Conservation (phyloP, 2,329 filamentous ascomycete genomes). For the Colletotrichum siamense region DNA sequence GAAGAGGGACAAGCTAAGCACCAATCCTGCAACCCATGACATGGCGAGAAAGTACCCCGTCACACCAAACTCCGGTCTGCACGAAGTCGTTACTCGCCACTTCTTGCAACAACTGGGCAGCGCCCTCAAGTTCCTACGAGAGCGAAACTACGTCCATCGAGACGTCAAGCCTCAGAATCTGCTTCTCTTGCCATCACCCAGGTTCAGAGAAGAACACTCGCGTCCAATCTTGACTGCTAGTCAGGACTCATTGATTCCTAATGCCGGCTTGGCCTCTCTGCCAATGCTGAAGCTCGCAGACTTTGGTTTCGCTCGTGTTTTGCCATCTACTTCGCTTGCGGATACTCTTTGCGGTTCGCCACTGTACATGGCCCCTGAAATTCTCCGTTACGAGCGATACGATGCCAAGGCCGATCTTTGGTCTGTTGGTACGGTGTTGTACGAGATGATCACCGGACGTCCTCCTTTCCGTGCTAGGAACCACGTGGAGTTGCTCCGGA, state of each 20-base stretch:
- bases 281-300: slow-evolving; percentile 98
- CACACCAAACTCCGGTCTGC: slow-evolving; percentile 80
- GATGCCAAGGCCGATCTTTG: slow-evolving; percentile 96
- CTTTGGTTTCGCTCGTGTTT: slow-evolving; percentile 95
- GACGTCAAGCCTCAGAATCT: slow-evolving; percentile 98
- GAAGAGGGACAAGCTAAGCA: slow-evolving; percentile 81
- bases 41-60: slow-evolving; percentile 95
- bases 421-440: slow-evolving; percentile 95
- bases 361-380: slow-evolving; percentile 98
- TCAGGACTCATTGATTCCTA: slow-evolving; percentile 80
- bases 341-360: slow-evolving; percentile 97
- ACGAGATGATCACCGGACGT: slow-evolving; percentile 91
- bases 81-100: slow-evolving; percentile 96
- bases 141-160: slow-evolving; percentile 88
- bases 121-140: slow-evolving; percentile 86
- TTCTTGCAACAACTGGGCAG: slow-evolving; percentile 95
- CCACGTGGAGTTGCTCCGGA: slow-evolving; percentile 90
- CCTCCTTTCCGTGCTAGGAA: slow-evolving; percentile 93
- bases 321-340: slow-evolving; percentile 89
- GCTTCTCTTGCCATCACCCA: slow-evolving; percentile 81
- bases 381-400: slow-evolving; percentile 95
- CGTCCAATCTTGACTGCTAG: slow-evolving; percentile 79
- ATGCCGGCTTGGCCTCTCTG: slow-evolving; percentile 80
- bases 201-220: slow-evolving; percentile 67
- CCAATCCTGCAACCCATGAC: slow-evolving; percentile 82